phyloP scores from a whole-genome alignment of 441 rosid genomes.

The Brassica balearica region DNA sequence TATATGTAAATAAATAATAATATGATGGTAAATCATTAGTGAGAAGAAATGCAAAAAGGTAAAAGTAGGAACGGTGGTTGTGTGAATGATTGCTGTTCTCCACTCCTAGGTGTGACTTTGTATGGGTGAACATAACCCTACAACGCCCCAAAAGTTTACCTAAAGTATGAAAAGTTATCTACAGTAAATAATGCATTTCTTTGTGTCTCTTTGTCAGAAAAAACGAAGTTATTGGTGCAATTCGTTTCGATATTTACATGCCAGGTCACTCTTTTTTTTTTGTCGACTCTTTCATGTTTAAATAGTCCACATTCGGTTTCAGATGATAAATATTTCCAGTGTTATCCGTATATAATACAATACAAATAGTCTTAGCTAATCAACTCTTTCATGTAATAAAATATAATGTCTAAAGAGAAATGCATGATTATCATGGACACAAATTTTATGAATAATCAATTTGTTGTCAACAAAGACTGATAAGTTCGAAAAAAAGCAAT shows the following conservation, averaged over 20 bases:
- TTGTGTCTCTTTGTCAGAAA: conserved; percentile 1
- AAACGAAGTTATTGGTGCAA: conserved; percentile 9
- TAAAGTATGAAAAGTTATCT: conserved; percentile 21
- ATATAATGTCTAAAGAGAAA: not conserved
- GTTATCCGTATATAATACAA: not conserved
- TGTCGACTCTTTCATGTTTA: not conserved
- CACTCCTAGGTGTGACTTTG: conserved; percentile 45
- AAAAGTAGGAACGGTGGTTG: conserved; percentile 46
- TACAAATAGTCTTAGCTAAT: not conserved
- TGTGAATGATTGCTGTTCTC: conserved; percentile 78
- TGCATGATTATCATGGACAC: not conserved
- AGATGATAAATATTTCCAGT: not conserved
- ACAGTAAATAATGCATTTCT: conserved; percentile 22
- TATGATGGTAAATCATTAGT: conserved; percentile 35
- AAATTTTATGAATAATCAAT: not conserved
- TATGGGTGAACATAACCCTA: conserved; percentile 44
- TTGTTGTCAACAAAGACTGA: no score
- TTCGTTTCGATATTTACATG: not conserved
- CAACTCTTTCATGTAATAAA: no score
- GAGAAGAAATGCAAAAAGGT: conserved; percentile 31
- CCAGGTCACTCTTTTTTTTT: no score
- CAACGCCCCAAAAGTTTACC: conserved; percentile 33
- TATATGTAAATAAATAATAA: conserved; percentile 5
- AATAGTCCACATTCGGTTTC: not conserved
- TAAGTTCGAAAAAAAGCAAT: no score